Percentiles rank a stretch among this genome's conserved stretches.
These are phyloP conservation scores for Lodderomyces theae DNA, from an alignment of 1,139 yeast species.

Conservation along the genomic window DNA sequence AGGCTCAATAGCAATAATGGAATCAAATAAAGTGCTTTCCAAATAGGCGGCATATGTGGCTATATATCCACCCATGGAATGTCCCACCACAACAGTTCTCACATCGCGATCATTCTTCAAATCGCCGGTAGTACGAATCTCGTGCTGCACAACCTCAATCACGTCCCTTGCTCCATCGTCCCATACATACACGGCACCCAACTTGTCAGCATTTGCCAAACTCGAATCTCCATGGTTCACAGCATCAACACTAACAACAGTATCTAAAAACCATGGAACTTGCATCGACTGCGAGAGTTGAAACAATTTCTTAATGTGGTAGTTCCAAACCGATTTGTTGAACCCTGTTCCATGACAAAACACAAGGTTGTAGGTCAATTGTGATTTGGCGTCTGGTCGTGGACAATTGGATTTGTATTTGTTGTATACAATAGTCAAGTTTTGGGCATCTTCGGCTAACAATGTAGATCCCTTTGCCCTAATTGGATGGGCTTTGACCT, in stretches of 20 bases:
- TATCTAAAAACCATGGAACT: slow-evolving; percentile 30
- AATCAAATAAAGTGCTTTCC: slow-evolving; percentile 55
- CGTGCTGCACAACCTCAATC: slow-evolving; percentile 45
- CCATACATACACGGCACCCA: slow-evolving; percentile 61
- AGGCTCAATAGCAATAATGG: slow-evolving; percentile 60
- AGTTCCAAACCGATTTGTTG: slow-evolving; percentile 63
- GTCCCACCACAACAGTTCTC: slow-evolving; percentile 55
- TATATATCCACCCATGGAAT: slow-evolving; percentile 69
- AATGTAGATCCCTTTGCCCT: slow-evolving; percentile 33
- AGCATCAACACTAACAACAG: slow-evolving; percentile 54
- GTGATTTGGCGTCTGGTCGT: slow-evolving; percentile 18
- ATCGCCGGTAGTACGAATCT: slow-evolving; percentile 28
- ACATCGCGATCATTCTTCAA: slow-evolving; percentile 39
- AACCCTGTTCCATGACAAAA: slow-evolving; percentile 73
- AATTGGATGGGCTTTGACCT: slow-evolving; percentile 29
- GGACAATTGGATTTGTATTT: slow-evolving; percentile 27
- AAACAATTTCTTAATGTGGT: slow-evolving; percentile 48
- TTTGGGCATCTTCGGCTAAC: slow-evolving; percentile 19
- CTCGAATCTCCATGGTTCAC: slow-evolving; percentile 70
- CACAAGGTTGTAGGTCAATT: slow-evolving; percentile 45
- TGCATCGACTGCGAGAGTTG: slow-evolving; percentile 19
- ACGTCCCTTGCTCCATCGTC: slow-evolving; percentile 63
- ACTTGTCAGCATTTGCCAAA: slow-evolving; percentile 45
- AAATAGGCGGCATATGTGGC: slow-evolving; percentile 48
- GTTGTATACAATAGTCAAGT: slow-evolving; percentile 34